Base-by-base conservation (phyloP, 495 filamentous ascomycete genomes). In the Aspergillus bridgeri region DNA sequence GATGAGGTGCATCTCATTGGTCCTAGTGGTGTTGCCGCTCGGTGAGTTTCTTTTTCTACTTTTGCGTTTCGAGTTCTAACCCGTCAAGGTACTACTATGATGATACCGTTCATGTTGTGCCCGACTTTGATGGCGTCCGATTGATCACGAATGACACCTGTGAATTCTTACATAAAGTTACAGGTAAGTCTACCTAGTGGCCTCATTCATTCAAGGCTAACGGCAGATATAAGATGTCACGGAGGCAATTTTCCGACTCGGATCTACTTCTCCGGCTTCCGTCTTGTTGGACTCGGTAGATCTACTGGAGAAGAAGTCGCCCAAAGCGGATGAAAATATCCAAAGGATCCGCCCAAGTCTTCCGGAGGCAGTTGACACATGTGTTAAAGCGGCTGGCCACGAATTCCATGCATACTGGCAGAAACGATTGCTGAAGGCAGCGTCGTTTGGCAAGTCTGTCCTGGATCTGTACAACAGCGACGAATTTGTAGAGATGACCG, bases 401-500 rank as follows among this genome's bases (percentile, higher is more conserved):
- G 95, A 98, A 68, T 96, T 90, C 66, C 89, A 84, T 60, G 77
- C 86, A 2, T 85, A 92, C 63, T 95, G 92, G 90, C 94, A 98
- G 67, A 98, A 98, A 64, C 88, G 94, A 59, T 77, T 98, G 4
- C 80, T 98, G 17, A 96, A 95, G 69, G 94, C 95, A 5, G 94
- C 94, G 0, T 96, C 91, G 0, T 96, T 96, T 69, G 94, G 94
- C 13, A 98, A 98, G 69, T 98, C 94, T 0, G 93, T 97, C 0
- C 81, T 97, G 2, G 94, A 96, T 62, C 84, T 98, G 25, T 98
- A 98, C 73, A 95, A 89, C 71, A 95, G 90, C 65, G 94, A 98
- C 61, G 93, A 98, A 56, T 98, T 98, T 70, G 95, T 98, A 24
- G 92, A 97, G 56, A 97, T 96, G 90, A 96, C 90, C 61, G 94